phyloP scores from a whole-genome alignment of 345 rosid species.

The Citrus mangshanensis region DNA sequence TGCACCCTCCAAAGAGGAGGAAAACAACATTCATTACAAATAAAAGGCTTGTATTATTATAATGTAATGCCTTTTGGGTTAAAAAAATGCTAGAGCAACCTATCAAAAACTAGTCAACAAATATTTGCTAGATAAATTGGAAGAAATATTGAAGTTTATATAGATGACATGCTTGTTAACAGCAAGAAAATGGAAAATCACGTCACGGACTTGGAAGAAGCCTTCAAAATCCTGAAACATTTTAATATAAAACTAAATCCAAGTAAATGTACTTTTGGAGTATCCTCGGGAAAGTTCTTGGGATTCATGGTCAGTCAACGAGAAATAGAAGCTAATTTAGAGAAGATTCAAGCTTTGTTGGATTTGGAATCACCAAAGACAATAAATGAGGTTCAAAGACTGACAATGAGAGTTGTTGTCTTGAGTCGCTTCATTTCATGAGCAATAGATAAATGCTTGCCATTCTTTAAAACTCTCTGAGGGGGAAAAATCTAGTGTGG shows the following conservation, averaged over 20 bases:
- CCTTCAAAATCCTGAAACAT: neutral
- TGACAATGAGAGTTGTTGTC: neutral
- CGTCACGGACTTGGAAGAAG: rapidly evolving
- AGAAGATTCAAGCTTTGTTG: no score
- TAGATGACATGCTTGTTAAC: neutral
- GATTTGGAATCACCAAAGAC: no score
- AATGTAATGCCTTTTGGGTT: neutral
- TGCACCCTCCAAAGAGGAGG: neutral
- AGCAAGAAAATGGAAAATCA: neutral
- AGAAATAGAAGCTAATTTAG: no score
- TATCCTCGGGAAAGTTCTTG: neutral
- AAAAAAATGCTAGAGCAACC: neutral
- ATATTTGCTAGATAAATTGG: neutral
- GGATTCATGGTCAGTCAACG: neutral
- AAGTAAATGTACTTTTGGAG: neutral
- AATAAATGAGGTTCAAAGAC: neutral
- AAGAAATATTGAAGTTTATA: neutral
- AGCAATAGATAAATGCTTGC: neutral
- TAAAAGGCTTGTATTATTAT: no score
- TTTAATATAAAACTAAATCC: neutral
- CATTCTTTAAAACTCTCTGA: neutral
- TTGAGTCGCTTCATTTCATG: neutral
- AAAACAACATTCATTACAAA: neutral
- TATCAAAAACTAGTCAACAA: neutral
- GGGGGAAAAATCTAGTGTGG: neutral